Conservation (phyloP, 2,329 filamentous ascomycete genomes). For the Clarireedia monteithiana region DNA sequence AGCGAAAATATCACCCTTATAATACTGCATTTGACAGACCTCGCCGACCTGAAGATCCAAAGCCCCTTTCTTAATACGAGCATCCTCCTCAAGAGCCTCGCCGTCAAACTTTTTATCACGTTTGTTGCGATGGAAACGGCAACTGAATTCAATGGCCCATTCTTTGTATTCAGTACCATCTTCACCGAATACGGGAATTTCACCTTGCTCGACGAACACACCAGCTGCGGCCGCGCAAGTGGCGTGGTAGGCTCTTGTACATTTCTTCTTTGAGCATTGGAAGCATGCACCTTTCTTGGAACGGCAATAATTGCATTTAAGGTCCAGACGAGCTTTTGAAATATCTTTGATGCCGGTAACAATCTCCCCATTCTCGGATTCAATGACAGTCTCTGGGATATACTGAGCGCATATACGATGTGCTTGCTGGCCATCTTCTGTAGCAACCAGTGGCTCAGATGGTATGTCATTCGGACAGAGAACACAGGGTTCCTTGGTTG, state of each 20-base stretch:
- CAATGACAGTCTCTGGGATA: slow-evolving; percentile 85
- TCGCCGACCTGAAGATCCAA: slow-evolving; percentile 62
- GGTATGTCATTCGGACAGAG: slow-evolving; percentile 87
- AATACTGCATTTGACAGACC: slow-evolving; percentile 79
- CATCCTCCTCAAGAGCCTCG: slow-evolving; percentile 61
- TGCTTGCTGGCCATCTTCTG: slow-evolving; percentile 79
- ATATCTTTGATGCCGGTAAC: slow-evolving; percentile 76
- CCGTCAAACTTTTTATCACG: slow-evolving; percentile 68
- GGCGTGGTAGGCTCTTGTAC: slow-evolving; percentile 85
- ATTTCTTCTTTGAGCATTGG: slow-evolving; percentile 93
- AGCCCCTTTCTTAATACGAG: slow-evolving; percentile 61
- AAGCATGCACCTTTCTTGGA: slow-evolving; percentile 95
- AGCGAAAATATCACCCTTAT: slow-evolving; percentile 82
- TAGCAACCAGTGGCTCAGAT: slow-evolving; percentile 73
- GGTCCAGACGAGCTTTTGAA: slow-evolving; percentile 76
- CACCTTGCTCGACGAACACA: slow-evolving; percentile 81
- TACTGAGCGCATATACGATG: slow-evolving; percentile 87
- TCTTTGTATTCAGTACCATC: slow-evolving; percentile 90
- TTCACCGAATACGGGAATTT: slow-evolving; percentile 79
- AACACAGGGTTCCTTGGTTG: slow-evolving; percentile 73
- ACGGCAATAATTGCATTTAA: slow-evolving; percentile 92
- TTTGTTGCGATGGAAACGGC: slow-evolving; percentile 87
- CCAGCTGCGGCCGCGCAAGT: slow-evolving; percentile 90
- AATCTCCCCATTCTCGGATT: slow-evolving; percentile 56
- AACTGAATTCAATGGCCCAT: slow-evolving; percentile 86